Evolutionary conservation across 2,329 filamentous ascomycete species (phyloP).

Genomic region (Exophiala sideris): DNA sequence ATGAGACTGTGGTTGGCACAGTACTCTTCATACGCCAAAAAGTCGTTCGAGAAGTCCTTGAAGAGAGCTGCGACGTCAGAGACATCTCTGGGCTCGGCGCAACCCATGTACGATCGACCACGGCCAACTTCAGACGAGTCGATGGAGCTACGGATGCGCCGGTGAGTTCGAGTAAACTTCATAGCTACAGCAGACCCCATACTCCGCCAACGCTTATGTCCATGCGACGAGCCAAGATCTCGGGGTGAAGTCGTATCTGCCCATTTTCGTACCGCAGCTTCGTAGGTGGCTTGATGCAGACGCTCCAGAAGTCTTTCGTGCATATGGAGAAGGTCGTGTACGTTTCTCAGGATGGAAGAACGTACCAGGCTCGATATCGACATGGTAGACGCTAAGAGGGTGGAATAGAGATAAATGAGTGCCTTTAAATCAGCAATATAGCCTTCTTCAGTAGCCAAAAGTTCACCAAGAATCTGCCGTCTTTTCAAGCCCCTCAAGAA

Average conservation of each 20-base stretch:
- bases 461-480: constrained; percentile 76
- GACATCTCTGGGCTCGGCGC: constrained; percentile 52
- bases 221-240: constrained; percentile 20
- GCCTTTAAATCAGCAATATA: constrained; percentile 87
- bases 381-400: constrained; percentile 69
- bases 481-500: constrained; percentile 70
- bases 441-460: constrained; percentile 79
- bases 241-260: constrained; percentile 25
- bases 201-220: constrained; percentile 19
- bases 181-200: constrained; percentile 44
- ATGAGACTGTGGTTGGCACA: constrained; percentile 85
- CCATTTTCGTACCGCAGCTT: constrained; percentile 26
- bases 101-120: constrained; percentile 12
- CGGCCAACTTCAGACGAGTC: constrained; percentile 19
- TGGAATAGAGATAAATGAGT: constrained; percentile 75
- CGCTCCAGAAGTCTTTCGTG: constrained; percentile 78
- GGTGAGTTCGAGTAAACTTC: constrained; percentile 7
- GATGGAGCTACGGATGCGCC: constrained; percentile 18
- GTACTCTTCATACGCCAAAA: constrained; percentile 89
- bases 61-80: constrained; percentile 54
- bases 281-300: constrained; percentile 55
- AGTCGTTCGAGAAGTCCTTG: constrained; percentile 67
- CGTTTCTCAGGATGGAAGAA: constrained; percentile 71
- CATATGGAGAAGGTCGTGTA: constrained; percentile 74
- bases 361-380: constrained; percentile 62